Evolutionary conservation across 1,284 basidiomycete species (phyloP).

Genomic region (Agaricales sp.): DNA sequence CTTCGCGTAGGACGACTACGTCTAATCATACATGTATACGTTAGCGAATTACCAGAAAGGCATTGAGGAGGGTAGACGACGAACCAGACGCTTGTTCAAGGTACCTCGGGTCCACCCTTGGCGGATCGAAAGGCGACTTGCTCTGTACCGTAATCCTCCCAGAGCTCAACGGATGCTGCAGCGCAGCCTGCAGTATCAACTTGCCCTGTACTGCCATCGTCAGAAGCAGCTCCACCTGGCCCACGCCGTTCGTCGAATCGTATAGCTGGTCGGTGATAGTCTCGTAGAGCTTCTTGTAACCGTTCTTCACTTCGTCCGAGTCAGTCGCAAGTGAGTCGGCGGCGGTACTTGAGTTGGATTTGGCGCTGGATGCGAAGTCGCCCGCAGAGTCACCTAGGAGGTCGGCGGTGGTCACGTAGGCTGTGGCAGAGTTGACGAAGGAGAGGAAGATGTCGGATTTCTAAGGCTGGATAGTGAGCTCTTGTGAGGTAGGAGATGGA

Average conservation of each 20-base stretch:
- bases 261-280: conserved; percentile 35
- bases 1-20: conserved; percentile 43
- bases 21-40: conserved; percentile 26
- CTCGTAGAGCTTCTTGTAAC: conserved; percentile 55
- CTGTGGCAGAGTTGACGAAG: conserved; percentile 58
- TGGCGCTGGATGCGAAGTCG: conserved; percentile 16
- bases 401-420: conserved; percentile 49
- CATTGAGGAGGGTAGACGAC: conserved; percentile 6
- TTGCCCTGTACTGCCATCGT: conserved; percentile 37
- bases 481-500: not conserved
- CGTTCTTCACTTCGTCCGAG: conserved; percentile 39
- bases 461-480: conserved; percentile 10
- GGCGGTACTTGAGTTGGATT: conserved; percentile 23
- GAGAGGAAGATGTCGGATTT: conserved; percentile 37
- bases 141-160: conserved; percentile 32
- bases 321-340: conserved; percentile 35
- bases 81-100: conserved; percentile 38
- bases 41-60: not conserved
- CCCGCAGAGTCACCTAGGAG: conserved; percentile 29
- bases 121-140: conserved; percentile 21
- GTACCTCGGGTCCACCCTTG: conserved; percentile 35
- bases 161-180: conserved; percentile 46
- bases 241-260: conserved; percentile 25
- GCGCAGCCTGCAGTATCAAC: conserved; percentile 51
- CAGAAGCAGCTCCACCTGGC: conserved; percentile 55